Base-by-base conservation (phyloP, 1,284 basidiomycete genomes). In the Ustilago lituana region DNA sequence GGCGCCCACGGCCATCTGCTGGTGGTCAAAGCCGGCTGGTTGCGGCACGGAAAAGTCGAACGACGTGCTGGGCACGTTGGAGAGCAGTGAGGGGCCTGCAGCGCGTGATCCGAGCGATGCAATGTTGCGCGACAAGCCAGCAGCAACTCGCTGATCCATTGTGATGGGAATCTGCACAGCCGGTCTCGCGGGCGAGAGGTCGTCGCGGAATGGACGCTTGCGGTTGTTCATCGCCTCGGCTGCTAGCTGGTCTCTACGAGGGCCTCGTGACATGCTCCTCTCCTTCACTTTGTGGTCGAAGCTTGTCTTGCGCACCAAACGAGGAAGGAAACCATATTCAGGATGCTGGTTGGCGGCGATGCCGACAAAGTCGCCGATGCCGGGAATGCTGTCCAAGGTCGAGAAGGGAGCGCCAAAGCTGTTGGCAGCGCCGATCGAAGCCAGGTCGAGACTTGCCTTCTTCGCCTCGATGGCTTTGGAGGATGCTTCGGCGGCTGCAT, bases 251-350 rank as follows among this genome's bases (percentile, higher is more conserved):
- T 71, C 68, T 5, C 60, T 44, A 12, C 71, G 67, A 11, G 76
- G 73, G 7, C 70, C 74, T 7, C 78, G 64, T 12, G 76, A 78
- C 39, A 68, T 61, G 59, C 78, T 80, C 29, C 78, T 72, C 27
- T 78, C 78, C 37, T 63, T 67, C 23, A 81, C 79, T 43, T 79
- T 80, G 69, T 81, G 79, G 48, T 81, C 79, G 55, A 81, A 81
- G 43, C 77, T 79, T 4, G 79, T 81, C 71, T 81, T 81, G 26
- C 79, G 76, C 17, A 81, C 79, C 31, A 80, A 49, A 11, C 79
- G 70, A 2, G 79, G 79, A 32, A 81, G 41, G 64, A 81, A 81
- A 26, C 79, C 79, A 52, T 81, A 81, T 35, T 80, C 77, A 6
- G 79, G 78, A 54, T 81, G 77, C 43, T 79, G 77, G 58, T 81